Evolutionary conservation across 129 eudicot genomes (phyloP).

Genomic region (Oenanthe sinensis): DNA sequence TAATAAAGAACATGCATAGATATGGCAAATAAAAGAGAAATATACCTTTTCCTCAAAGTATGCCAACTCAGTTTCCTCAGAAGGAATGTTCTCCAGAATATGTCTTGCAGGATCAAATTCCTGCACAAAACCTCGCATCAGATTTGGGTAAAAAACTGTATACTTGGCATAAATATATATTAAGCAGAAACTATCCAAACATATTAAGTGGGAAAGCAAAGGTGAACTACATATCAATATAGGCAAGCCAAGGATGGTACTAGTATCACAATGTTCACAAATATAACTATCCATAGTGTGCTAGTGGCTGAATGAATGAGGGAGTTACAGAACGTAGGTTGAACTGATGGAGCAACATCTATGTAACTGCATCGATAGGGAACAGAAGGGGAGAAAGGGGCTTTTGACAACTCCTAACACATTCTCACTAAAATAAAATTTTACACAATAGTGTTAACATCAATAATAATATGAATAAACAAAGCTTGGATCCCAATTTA

Average conservation of each 20-base stretch:
- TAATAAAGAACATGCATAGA: not conserved
- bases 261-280: not conserved
- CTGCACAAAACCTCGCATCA: conserved; percentile 28
- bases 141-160: conserved; percentile 13
- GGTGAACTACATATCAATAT: not conserved
- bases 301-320: not conserved
- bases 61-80: conserved; percentile 59
- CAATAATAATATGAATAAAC: not conserved
- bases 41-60: conserved; percentile 76
- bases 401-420: not conserved
- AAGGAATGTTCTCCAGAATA: conserved; percentile 65
- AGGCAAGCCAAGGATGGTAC: conserved; percentile 10
- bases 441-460: not conserved
- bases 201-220: not conserved
- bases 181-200: not conserved
- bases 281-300: not conserved
- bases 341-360: not conserved
- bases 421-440: not conserved
- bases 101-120: conserved; percentile 86
- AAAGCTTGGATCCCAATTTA: not conserved
- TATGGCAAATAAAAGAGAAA: not conserved
- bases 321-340: not conserved
- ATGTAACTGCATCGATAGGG: not conserved
- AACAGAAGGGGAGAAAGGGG: not conserved
- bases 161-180: not conserved